phyloP scores from a whole-genome alignment of 169 alveolate genomes.

The Cryptosporidium sp. region DNA sequence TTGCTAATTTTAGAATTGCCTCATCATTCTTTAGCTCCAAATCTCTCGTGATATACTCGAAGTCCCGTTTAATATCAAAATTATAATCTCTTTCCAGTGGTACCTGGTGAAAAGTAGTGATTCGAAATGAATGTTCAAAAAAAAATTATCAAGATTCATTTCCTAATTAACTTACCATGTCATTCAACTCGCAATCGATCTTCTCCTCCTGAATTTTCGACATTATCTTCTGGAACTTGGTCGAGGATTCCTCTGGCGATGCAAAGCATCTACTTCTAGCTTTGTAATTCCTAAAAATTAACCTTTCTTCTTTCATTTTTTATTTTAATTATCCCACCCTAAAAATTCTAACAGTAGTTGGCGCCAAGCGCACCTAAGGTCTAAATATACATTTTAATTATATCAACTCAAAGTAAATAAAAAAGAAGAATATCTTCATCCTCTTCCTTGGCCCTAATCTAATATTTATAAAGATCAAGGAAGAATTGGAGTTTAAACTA shows the following conservation, averaged over 20 bases:
- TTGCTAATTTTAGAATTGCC: slow-evolving; percentile 31
- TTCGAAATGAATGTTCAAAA: not conserved
- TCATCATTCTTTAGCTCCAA: slow-evolving; percentile 31
- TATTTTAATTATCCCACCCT: not conserved
- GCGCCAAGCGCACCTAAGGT: slow-evolving; percentile 3
- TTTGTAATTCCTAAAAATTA: slow-evolving; percentile 32
- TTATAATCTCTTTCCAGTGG: slow-evolving; percentile 62
- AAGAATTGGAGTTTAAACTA: not conserved
- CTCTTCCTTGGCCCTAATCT: not conserved
- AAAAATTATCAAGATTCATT: not conserved
- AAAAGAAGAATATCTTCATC: not conserved
- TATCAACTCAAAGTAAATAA: not conserved
- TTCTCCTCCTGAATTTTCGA: slow-evolving; percentile 28
- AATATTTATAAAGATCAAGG: not conserved
- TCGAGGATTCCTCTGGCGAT: slow-evolving; percentile 8
- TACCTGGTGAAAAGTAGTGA: not conserved
- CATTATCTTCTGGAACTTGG: slow-evolving; percentile 8
- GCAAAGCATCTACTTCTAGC: slow-evolving; percentile 37
- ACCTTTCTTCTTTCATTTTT: slow-evolving; percentile 1
- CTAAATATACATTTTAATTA: slow-evolving; percentile 2
- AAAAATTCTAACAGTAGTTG: not conserved
- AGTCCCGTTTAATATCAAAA: slow-evolving; percentile 50
- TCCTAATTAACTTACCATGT: slow-evolving; percentile 19
- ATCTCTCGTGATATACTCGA: slow-evolving; percentile 22
- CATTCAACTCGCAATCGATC: slow-evolving; percentile 31